Evolutionary conservation across 108 stramenopile species (phyloP).

Genomic region (Skeletonema grethae): DNA sequence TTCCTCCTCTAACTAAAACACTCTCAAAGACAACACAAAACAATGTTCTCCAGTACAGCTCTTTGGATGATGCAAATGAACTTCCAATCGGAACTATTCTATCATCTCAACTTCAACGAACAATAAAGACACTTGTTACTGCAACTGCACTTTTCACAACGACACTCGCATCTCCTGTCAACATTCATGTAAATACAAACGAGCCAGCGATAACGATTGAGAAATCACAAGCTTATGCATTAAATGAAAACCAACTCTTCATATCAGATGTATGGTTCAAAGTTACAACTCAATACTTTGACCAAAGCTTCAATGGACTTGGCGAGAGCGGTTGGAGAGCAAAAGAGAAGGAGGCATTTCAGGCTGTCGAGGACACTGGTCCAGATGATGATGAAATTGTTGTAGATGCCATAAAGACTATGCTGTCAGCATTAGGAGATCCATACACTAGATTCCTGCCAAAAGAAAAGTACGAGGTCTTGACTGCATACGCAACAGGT

Average conservation of each 20-base stretch:
- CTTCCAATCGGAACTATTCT: neutral
- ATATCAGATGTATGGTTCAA: slow-evolving; percentile 63
- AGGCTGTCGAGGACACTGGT: slow-evolving; percentile 44
- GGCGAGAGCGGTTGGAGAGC: slow-evolving; percentile 59
- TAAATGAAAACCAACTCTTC: slow-evolving; percentile 56
- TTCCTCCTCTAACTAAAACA: neutral
- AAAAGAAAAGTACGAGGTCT: slow-evolving; percentile 44
- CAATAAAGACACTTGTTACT: neutral
- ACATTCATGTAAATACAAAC: slow-evolving; percentile 7
- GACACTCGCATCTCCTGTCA: slow-evolving; percentile 7
- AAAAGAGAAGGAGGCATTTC: slow-evolving; percentile 39
- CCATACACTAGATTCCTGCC: slow-evolving; percentile 61
- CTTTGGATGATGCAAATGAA: neutral
- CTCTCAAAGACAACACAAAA: neutral
- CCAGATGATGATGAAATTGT: slow-evolving; percentile 58
- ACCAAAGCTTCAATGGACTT: slow-evolving; percentile 55
- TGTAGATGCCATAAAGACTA: slow-evolving; percentile 32
- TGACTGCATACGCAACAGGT: slow-evolving; percentile 53
- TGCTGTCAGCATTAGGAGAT: slow-evolving; percentile 52
- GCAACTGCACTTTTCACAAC: slow-evolving; percentile 10
- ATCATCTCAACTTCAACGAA: neutral
- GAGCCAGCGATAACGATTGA: slow-evolving; percentile 7
- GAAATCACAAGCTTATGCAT: slow-evolving; percentile 24
- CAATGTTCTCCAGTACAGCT: neutral
- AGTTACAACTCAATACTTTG: slow-evolving; percentile 55